Base-by-base conservation (phyloP, 1,284 basidiomycete species). In the Athelia sp. region DNA sequence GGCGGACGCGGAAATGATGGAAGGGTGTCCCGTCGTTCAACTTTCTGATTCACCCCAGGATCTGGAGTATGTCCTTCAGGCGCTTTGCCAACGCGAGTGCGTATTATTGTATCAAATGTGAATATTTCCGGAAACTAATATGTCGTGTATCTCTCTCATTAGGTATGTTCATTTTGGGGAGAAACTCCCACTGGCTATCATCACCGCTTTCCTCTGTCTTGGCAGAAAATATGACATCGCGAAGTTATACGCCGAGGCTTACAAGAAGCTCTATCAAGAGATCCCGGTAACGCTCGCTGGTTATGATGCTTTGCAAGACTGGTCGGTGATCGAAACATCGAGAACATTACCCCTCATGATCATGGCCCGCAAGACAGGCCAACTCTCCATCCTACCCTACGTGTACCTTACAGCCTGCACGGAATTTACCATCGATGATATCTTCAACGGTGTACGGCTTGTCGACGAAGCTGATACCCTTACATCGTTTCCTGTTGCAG, bases 191-290 rank as follows among this genome's bases (percentile, higher is more conserved):
- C 73, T 3, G 52, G 52, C 3, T 73, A 69, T 17, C 50, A 56
- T 71, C 9, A 51, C 62, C 2, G 71, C 71, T 1, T 69, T 75
- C 26, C 64, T 76, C 0, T 67, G 69, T 14, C 61, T 76, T 23
- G 68, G 68, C 58, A 70, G 70, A 6, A 76, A 76, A 56, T 76
- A 75, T 50, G 51, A 72, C 50, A 64, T 75, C 60, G 60, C n/a
- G 1, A 61, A 66, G 43, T 63, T 75, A 32, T 70, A 73, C 19
- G 60, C 62, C 26, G 65, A 68, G 14, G 72, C 70, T 50, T 64
- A 72, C 18, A 42, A 64, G 24, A 57, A 74, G 36, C 61, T 75
- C 31, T 56, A 58, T 10, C 48, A 59, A 19, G 64, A 65, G 22
- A 65, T 74, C 45, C 73, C 73, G 4, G 54, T 62, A 8, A 68